Conservation (phyloP, 2,329 filamentous ascomycete genomes). For the Botrytis galanthina region DNA sequence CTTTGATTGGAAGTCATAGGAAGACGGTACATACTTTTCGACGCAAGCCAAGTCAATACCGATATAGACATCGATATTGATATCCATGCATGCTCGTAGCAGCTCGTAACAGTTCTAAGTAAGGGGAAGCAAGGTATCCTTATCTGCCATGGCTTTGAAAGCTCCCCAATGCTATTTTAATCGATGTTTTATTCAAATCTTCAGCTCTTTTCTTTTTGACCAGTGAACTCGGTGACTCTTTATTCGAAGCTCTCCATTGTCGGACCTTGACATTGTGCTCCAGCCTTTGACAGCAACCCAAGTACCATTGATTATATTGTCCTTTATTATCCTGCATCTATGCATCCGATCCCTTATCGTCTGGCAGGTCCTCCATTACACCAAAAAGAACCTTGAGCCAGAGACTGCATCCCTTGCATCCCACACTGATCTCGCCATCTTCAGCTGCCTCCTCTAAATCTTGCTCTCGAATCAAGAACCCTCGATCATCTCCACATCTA, state of each 20-base stretch:
- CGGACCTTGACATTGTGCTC: slow-evolving; percentile 1
- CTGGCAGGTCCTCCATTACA: slow-evolving; percentile 44
- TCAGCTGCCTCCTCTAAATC: slow-evolving; percentile 59
- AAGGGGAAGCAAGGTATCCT: neutral
- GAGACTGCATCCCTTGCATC: slow-evolving; percentile 64
- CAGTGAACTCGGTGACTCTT: neutral
- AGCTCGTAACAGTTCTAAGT: neutral
- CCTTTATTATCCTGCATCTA: slow-evolving; percentile 14
- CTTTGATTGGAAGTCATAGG: slow-evolving; percentile 40
- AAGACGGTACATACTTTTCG: slow-evolving; percentile 34
- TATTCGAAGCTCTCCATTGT: neutral
- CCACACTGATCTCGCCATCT: slow-evolving; percentile 60
- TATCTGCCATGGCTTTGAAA: neutral
- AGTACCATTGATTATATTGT: neutral
- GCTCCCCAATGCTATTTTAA: neutral
- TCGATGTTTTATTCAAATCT: neutral
- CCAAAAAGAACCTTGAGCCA: slow-evolving; percentile 65
- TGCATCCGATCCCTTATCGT: slow-evolving; percentile 11
- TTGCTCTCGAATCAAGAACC: slow-evolving; percentile 57
- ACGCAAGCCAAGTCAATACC: neutral
- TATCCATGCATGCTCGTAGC: neutral
- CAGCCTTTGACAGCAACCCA: slow-evolving; percentile 6
- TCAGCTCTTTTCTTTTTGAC: neutral
- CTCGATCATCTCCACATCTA: slow-evolving; percentile 61
- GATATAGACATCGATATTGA: neutral